A percentile compares a stretch with the other conserved stretches of the same genome.
These are phyloP conservation scores for Xylaria curta DNA, from an alignment of 495 filamentous ascomycete species.

Conservation along the genomic window DNA sequence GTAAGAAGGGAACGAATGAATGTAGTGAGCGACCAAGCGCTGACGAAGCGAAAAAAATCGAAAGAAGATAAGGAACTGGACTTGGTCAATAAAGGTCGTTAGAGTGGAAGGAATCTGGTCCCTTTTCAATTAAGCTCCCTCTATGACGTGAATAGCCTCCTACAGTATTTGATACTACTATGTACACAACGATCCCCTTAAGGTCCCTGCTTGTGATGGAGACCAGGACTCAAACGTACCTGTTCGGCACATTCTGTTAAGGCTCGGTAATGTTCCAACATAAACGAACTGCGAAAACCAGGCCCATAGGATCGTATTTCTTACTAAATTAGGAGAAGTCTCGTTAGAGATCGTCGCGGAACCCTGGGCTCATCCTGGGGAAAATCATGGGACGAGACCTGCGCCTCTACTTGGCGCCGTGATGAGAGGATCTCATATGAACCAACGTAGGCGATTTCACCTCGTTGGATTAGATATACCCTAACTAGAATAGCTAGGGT, in stretches of 20 bases:
- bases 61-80: neutral
- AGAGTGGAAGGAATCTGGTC: neutral
- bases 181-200: neutral
- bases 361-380: neutral
- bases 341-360: conserved; percentile 17
- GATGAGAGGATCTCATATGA: neutral
- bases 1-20: conserved; percentile 19
- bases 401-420: neutral
- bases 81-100: neutral
- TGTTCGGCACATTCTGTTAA: neutral
- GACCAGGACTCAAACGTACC: neutral
- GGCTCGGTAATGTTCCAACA: neutral
- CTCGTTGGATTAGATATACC: neutral
- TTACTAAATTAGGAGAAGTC: conserved; percentile 1
- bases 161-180: neutral
- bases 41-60: neutral
- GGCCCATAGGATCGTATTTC: neutral
- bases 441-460: neutral
- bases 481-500: neutral
- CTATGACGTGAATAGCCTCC: neutral
- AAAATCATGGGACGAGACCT: conserved; percentile 2
- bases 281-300: neutral
- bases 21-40: conserved; percentile 20
- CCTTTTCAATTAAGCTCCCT: neutral
- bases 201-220: neutral